Evolutionary conservation across 2,329 filamentous ascomycete genomes (phyloP).

Genomic region (Harringtonia aguacate): DNA sequence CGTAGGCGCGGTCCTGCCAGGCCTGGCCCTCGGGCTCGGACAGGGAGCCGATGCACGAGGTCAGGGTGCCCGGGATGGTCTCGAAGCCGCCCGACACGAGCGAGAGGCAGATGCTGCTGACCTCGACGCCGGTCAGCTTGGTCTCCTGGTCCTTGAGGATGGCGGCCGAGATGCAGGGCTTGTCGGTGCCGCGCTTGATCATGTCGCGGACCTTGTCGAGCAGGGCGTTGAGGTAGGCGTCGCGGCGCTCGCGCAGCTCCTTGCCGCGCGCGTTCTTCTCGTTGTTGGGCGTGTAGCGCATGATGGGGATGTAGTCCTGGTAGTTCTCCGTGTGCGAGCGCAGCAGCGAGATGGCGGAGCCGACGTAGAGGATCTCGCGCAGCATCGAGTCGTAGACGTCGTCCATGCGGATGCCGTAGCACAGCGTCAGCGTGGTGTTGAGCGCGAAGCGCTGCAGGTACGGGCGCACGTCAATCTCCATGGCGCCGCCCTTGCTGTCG

Average conservation of each 20-base stretch:
- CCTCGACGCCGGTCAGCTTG: conserved; percentile 43
- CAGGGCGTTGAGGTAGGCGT: conserved; percentile 47
- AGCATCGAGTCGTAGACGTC: conserved; percentile 40
- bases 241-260: conserved; percentile 31
- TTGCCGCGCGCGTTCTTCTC: conserved; percentile 48
- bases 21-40: conserved; percentile 55
- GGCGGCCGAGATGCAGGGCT: conserved; percentile 18
- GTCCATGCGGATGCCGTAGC: conserved; percentile 68
- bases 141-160: conserved; percentile 15
- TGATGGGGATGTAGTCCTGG: conserved; percentile 47
- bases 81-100: conserved; percentile 77
- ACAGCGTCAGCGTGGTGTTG: conserved; percentile 67
- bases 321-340: conserved; percentile 59
- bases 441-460: conserved; percentile 69
- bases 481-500: conserved; percentile 33
- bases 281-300: conserved; percentile 45
- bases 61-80: conserved; percentile 68
- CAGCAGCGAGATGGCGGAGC: conserved; percentile 66
- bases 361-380: conserved; percentile 64
- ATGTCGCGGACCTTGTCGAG: conserved; percentile 38
- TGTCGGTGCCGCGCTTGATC: conserved; percentile 16
- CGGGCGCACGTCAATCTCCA: conserved; percentile 57
- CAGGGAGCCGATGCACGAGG: conserved; percentile 70
- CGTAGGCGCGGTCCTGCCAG: conserved; percentile 59
- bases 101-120: conserved; percentile 53